A percentile compares a stretch with the other conserved stretches of the same genome.
Evolutionary conservation across 176 grass and related monocot species (phyloP).

Genomic region (Eragrostis nindensis): DNA sequence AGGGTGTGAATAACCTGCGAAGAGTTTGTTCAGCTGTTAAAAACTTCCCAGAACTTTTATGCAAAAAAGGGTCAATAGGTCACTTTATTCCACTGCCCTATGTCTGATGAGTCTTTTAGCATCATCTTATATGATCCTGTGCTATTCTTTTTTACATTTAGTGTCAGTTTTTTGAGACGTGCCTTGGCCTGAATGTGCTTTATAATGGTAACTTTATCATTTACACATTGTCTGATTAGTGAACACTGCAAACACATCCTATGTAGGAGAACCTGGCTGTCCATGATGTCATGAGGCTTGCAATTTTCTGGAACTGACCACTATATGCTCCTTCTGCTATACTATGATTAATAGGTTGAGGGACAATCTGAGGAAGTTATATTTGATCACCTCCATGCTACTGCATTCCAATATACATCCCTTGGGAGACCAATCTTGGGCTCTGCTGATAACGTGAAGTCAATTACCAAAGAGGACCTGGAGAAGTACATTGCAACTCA

Average conservation of each 20-base stretch:
- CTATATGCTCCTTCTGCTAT: conserved; percentile 21
- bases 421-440: conserved; percentile 91
- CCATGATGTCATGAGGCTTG: background rate
- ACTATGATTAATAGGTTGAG: conserved; percentile 64
- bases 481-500: conserved; percentile 89
- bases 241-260: background rate
- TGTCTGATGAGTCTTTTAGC: background rate
- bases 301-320: conserved; percentile 16
- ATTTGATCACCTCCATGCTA: conserved; percentile 98
- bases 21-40: background rate
- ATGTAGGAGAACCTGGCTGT: background rate
- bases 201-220: background rate
- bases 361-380: conserved; percentile 91
- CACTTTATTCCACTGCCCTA: background rate
- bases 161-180: background rate
- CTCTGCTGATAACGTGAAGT: conserved; percentile 74
- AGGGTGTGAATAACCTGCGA: background rate
- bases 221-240: background rate
- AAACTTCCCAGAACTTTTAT: background rate
- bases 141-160: background rate
- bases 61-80: background rate
- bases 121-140: conserved; percentile 9
- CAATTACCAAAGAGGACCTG: conserved; percentile 78
- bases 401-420: conserved; percentile 95
- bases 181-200: background rate